These are phyloP conservation scores for Lathyrus sativus DNA, from an alignment of 306 rosid species.

Conservation along the genomic window DNA sequence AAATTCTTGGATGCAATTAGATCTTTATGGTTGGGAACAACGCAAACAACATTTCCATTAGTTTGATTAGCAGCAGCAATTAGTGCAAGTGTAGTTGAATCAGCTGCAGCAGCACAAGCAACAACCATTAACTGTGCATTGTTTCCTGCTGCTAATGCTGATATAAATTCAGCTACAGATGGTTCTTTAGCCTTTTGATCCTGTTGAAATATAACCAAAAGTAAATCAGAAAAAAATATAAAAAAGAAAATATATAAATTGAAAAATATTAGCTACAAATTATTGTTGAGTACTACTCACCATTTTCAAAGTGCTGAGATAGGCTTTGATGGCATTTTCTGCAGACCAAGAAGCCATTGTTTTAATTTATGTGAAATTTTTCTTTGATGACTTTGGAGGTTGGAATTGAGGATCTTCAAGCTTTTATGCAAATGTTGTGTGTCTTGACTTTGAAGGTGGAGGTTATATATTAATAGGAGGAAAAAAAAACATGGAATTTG, in stretches of 20 bases:
- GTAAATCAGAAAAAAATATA: not conserved
- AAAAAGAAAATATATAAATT: not conserved
- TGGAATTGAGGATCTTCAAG: not conserved
- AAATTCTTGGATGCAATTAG: not conserved
- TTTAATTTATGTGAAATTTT: not conserved
- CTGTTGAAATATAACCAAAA: constrained; percentile 32
- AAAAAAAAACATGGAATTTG: constrained; percentile 7
- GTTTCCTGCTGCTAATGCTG: too few relatives aligned
- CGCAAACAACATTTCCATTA: constrained; percentile 64
- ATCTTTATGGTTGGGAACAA: constrained; percentile 44
- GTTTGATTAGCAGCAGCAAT: constrained; percentile 74
- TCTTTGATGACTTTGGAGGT: not conserved
- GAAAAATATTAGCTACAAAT: not conserved
- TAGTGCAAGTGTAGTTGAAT: constrained; percentile 7
- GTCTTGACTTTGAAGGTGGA: constrained; percentile 10
- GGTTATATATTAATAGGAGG: constrained; percentile 30
- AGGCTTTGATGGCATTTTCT: constrained; percentile 88
- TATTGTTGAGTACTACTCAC: not conserved
- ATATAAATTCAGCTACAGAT: too few relatives aligned
- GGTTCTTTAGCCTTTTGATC: constrained; percentile 63
- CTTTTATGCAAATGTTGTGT: constrained; percentile 32
- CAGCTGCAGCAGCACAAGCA: too few relatives aligned
- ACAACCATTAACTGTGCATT: too few relatives aligned
- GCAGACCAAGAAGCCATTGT: constrained; percentile 87
- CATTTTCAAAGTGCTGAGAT: too few relatives aligned